These are phyloP conservation scores for Kwoniella europaea DNA, from an alignment of 768 basidiomycete species.

Conservation along the genomic window DNA sequence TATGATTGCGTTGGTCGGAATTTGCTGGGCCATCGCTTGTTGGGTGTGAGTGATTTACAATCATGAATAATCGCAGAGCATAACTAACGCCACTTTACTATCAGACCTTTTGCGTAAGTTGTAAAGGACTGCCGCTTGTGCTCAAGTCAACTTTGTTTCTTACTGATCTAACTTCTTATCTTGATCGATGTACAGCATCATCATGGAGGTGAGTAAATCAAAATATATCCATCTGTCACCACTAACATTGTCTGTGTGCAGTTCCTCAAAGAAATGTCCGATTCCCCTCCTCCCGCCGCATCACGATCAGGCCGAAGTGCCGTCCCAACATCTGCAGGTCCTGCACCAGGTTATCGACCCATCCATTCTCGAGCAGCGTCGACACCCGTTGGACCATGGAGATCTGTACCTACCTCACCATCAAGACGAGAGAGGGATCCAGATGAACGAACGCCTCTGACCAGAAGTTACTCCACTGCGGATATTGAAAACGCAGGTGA, in stretches of 20 bases:
- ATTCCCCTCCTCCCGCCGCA: conserved; percentile 35
- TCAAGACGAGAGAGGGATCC: conserved; percentile 15
- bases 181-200: conserved; percentile 62
- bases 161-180: background rate
- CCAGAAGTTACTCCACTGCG: conserved; percentile 58
- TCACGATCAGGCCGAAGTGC: background rate
- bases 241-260: conserved; percentile 47
- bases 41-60: conserved; percentile 67
- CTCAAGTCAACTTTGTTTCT: background rate
- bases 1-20: conserved; percentile 81
- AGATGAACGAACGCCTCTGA: conserved; percentile 57
- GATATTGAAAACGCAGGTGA: conserved; percentile 55
- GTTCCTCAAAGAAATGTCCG: conserved; percentile 75
- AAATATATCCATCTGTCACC: background rate
- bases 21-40: conserved; percentile 97
- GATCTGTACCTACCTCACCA: conserved; percentile 39
- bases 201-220: conserved; percentile 78
- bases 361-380: conserved; percentile 56
- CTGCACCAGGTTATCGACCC: conserved; percentile 59
- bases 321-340: conserved; percentile 37
- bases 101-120: conserved; percentile 70
- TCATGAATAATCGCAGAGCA: background rate
- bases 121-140: background rate
- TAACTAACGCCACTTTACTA: conserved; percentile 1
- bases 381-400: conserved; percentile 46